Evolutionary conservation across 2,329 filamentous ascomycete species (phyloP), one percentile per base, ranked within the genome.

Genomic region (Paradendryphiella salina): DNA sequence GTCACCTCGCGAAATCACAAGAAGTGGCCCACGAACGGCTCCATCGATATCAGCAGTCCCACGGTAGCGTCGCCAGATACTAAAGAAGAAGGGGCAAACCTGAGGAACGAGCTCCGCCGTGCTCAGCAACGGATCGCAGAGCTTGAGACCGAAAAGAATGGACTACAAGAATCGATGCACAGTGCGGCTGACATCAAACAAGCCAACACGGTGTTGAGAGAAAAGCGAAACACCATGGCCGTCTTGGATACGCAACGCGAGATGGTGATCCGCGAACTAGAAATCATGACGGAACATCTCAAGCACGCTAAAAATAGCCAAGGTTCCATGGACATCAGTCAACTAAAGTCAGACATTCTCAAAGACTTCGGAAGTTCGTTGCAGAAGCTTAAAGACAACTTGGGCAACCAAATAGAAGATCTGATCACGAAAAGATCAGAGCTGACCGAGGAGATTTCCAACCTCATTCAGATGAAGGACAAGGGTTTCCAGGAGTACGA

Each of bases 401-500:
- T 93, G 58, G 78, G 79, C 2, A 74, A 77, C 5, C 82, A 87
- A 45, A 90, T 97, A 64, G 92, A 96, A 71, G 90, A 95, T 46
- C 87, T 96, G 59, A 90, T 96, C 45, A 87, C 93, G 31, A 89
- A 93, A 73, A 85, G 90, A 53, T 90, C 94, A 65, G 85, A 90
- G 58, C 76, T 96, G 10, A 77, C 91, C 0, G 90, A 96, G 48
- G 92, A 97, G 72, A 90, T 93, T 68, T 85, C 86, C 51, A 87
- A 86, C 63, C 83, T 95, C 18, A 85, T 89, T 32, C 86, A 88
- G 44, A 88, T 94, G 77, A 90, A 95, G 64, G 93, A 97, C 73
- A 90, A 94, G 69, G 92, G 90, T 11, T 86, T 96, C 64, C 85
- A 96, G 66, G 94, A 99, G 69, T 97, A 96, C 67, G 94, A 97